Conservation (phyloP, 2,329 filamentous ascomycete genomes). For the Neonectria ditissima region DNA sequence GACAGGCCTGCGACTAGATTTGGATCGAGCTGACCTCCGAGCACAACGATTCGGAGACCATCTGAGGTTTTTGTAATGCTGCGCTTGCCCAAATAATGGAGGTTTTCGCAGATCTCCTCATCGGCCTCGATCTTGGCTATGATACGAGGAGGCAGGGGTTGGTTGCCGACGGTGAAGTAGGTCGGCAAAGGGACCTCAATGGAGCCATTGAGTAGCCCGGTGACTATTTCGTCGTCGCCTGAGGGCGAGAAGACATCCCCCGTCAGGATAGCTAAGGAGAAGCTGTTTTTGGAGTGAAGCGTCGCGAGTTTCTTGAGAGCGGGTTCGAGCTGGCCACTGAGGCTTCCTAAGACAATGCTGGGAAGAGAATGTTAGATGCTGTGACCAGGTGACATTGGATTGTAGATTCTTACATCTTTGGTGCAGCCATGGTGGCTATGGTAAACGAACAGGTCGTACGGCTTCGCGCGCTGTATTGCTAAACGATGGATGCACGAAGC, state of each 20-base stretch:
- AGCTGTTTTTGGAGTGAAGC: slow-evolving; percentile 88
- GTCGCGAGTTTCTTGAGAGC: slow-evolving; percentile 84
- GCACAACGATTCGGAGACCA: slow-evolving; percentile 85
- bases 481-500: slow-evolving; percentile 9
- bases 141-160: slow-evolving; percentile 76
- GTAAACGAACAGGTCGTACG: slow-evolving; percentile 26
- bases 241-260: slow-evolving; percentile 82
- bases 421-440: slow-evolving; percentile 55
- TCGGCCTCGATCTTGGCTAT: slow-evolving; percentile 79
- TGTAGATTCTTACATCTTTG: slow-evolving; percentile 58
- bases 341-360: slow-evolving; percentile 84
- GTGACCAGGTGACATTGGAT: not conserved
- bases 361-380: slow-evolving; percentile 25
- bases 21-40: slow-evolving; percentile 79
- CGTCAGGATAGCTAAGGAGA: slow-evolving; percentile 84
- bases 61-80: slow-evolving; percentile 90
- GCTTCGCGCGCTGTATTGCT: slow-evolving; percentile 27
- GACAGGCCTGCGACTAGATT: slow-evolving; percentile 72
- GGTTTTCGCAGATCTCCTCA: slow-evolving; percentile 85
- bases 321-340: slow-evolving; percentile 81
- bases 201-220: slow-evolving; percentile 76
- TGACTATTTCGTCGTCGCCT: slow-evolving; percentile 69
- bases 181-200: slow-evolving; percentile 83
- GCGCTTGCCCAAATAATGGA: slow-evolving; percentile 89
- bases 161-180: slow-evolving; percentile 87